Base-by-base conservation (phyloP, 208 protist species). In the Acanthamoeba sp. region DNA sequence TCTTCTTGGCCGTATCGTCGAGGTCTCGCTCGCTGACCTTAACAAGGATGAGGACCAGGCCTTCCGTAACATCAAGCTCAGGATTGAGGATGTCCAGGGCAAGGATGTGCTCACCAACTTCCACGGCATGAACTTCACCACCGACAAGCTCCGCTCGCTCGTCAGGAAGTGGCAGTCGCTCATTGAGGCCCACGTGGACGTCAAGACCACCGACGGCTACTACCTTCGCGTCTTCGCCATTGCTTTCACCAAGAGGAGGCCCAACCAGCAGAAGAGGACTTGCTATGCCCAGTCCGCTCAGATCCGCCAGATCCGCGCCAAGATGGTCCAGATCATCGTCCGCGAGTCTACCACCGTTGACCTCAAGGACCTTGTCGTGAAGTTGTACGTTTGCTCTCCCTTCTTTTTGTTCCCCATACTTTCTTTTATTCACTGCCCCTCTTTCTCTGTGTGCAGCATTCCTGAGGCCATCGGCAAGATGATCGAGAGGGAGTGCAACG, bases 91-190 rank as follows among this genome's bases (percentile, higher is more conserved):
- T 94, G 99, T 99, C 62, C 97, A 99, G 96, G 99, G 99, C 78
- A 97, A 97, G 91, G 98, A 98, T 95, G 98, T 98, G 95, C 98
- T 99, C 48, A 99, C 99, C 93, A 99, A 99, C 98, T 99, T 99
- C 97, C 98, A 99, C 97, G 99, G 99, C 96, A 98, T 99, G 96
- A 93, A 98, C 95, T 97, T 99, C 96, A 99, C 99, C 95, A 99
- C 98, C 45, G 99, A 99, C 97, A 99, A 99, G 95, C 95, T 99
- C 71, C 97, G 97, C 88, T 99, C 98, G 82, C 97, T 99, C 48
- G 97, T 99, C 95, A 98, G 98, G 94, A 99, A 99, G 98, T 99
- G 99, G 99, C 98, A 99, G 94, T 99, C 99, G 36, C 98, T 99
- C 34, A 99, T 99, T 94, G 99, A 99, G 97, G 96, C 97, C 78